These are phyloP conservation scores for Eutypa lata DNA, from an alignment of 2,329 filamentous ascomycete species.

Conservation along the genomic window DNA sequence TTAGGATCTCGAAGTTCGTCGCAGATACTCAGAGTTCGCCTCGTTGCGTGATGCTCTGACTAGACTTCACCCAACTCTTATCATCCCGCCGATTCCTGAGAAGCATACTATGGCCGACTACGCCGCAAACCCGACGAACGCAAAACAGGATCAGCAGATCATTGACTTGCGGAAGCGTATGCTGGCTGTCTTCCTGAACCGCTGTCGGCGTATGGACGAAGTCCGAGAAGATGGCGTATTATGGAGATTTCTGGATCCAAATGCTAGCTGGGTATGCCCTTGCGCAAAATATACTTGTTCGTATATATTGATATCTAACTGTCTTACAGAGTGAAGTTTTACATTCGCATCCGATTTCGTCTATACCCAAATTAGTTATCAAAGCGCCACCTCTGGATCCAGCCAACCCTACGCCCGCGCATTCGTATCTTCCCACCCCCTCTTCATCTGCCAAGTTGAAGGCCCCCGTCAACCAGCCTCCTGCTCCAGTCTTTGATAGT, in stretches of 20 bases:
- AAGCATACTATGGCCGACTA: slow-evolving; percentile 99
- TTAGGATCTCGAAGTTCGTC: slow-evolving; percentile 90
- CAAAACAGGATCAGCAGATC: slow-evolving; percentile 94
- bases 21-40: slow-evolving; percentile 94
- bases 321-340: slow-evolving; percentile 79
- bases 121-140: slow-evolving; percentile 94
- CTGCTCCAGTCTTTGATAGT: slow-evolving; percentile 32
- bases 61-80: slow-evolving; percentile 87
- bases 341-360: slow-evolving; percentile 83
- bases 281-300: background rate
- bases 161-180: slow-evolving; percentile 97
- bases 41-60: slow-evolving; percentile 86
- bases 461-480: slow-evolving; percentile 41
- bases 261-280: slow-evolving; percentile 88
- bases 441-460: slow-evolving; percentile 83
- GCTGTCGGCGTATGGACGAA: slow-evolving; percentile 88
- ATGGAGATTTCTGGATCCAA: slow-evolving; percentile 97
- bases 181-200: slow-evolving; percentile 91
- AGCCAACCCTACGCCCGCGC: slow-evolving; percentile 85
- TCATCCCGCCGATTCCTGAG: slow-evolving; percentile 95
- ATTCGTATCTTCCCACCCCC: slow-evolving; percentile 84
- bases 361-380: slow-evolving; percentile 88
- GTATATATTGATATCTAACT: slow-evolving; percentile 21
- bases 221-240: slow-evolving; percentile 91
- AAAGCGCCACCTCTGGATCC: slow-evolving; percentile 94